Evolutionary conservation across 1,139 yeast species (phyloP).

Genomic region (Geotrichum cucujoidarum): DNA sequence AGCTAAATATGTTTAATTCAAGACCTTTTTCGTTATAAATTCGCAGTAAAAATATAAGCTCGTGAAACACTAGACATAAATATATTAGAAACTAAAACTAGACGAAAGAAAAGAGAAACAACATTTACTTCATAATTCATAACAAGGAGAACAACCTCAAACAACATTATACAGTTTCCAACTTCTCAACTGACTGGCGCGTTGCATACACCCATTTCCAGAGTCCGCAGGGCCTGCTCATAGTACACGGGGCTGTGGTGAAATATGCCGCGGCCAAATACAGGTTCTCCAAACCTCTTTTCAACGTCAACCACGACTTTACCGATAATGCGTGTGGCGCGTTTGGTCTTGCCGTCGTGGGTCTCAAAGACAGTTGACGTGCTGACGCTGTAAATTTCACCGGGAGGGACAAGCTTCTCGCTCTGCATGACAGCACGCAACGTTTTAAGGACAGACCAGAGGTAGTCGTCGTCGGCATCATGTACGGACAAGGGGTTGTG

Average conservation of each 20-base stretch:
- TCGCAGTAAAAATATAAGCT: background rate
- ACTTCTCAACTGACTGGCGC: constrained; percentile 22
- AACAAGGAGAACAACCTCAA: background rate
- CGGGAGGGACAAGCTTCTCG: constrained; percentile 37
- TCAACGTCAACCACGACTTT: constrained; percentile 33
- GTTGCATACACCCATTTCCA: constrained; percentile 31
- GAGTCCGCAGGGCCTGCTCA: constrained; percentile 32
- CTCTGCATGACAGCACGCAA: constrained; percentile 34
- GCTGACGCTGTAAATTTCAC: constrained; percentile 34
- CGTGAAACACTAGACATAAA: background rate
- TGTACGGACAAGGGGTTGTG: constrained; percentile 26
- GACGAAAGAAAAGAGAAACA: background rate
- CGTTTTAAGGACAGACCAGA: constrained; percentile 30
- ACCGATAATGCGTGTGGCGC: constrained; percentile 34
- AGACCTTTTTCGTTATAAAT: background rate
- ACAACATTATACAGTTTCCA: background rate
- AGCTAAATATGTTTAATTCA: too few species aligned
- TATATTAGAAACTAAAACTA: background rate
- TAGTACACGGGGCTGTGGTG: constrained; percentile 37
- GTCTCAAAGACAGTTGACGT: constrained; percentile 32
- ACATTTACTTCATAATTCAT: background rate
- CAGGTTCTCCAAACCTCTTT: constrained; percentile 35
- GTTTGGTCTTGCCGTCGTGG: constrained; percentile 31
- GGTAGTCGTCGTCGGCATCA: constrained; percentile 32
- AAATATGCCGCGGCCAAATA: constrained; percentile 36